phyloP scores from a whole-genome alignment of 352 stramenopile genomes.

The Phytopythium oedochilum region DNA sequence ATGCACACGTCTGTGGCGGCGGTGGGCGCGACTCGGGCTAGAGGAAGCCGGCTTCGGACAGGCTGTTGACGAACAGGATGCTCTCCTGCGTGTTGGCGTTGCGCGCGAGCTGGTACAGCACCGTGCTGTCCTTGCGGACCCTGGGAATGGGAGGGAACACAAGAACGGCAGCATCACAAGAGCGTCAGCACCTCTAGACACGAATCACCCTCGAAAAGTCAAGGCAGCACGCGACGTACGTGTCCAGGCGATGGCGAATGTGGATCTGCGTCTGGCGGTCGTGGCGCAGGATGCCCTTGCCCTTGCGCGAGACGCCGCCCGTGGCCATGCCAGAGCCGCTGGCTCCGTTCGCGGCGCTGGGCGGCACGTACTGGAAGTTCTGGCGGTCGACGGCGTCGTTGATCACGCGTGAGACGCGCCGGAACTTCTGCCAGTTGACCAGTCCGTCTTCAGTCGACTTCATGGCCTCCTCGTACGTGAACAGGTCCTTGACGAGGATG shows the following conservation, averaged over 20 bases:
- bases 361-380: conserved; percentile 72
- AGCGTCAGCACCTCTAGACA: too few species aligned
- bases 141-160: conserved; percentile 26
- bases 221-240: conserved; percentile 43
- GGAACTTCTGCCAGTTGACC: conserved; percentile 86
- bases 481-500: conserved; percentile 85
- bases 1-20: not conserved
- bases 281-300: conserved; percentile 65
- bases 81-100: conserved; percentile 88
- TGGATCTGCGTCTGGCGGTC: conserved; percentile 69
- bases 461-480: conserved; percentile 86
- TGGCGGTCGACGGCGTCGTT: conserved; percentile 69
- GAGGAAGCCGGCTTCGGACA: conserved; percentile 85
- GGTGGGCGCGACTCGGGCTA: conserved; percentile 17
- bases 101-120: conserved; percentile 79
- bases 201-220: too few species aligned
- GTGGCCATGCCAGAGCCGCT: conserved; percentile 14
- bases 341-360: conserved; percentile 15
- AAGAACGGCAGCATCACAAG: conserved; percentile 4
- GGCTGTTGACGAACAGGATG: conserved; percentile 86
- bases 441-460: conserved; percentile 79
- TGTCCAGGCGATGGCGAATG: conserved; percentile 79
- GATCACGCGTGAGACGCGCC: conserved; percentile 79
- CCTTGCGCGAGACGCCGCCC: conserved; percentile 57
- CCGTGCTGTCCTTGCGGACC: conserved; percentile 78